Conservation (phyloP, 345 rosid genomes). For the Eucalyptus curtisii region DNA sequence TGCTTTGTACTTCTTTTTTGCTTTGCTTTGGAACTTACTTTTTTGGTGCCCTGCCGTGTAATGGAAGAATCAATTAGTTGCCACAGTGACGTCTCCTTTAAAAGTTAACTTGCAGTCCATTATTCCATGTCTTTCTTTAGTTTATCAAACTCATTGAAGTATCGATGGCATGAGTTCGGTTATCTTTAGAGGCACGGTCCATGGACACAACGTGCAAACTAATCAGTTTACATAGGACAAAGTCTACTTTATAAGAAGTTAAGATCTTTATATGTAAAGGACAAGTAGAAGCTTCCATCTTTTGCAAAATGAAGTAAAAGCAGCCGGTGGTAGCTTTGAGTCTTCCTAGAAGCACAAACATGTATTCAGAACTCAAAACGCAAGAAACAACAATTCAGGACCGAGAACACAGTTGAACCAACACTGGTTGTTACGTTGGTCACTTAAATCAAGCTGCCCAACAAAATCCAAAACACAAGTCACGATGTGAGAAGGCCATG, state of each 20-base stretch:
- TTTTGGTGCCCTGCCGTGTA: neutral
- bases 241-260: neutral
- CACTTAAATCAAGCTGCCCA: accelerated
- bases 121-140: neutral
- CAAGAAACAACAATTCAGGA: neutral
- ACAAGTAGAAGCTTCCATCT: neutral
- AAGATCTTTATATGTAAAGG: neutral
- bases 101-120: neutral
- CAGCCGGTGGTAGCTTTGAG: neutral
- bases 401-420: neutral
- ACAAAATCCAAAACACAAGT: neutral
- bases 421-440: neutral
- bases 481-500: neutral
- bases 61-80: neutral
- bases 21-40: neutral
- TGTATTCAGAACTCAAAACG: neutral
- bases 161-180: neutral
- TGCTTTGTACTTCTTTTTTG: neutral
- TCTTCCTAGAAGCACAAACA: neutral
- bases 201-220: neutral
- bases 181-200: neutral
- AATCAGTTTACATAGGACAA: neutral
- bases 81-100: neutral
- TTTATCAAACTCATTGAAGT: neutral
- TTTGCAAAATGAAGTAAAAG: neutral